Evolutionary conservation across 2,329 filamentous ascomycete genomes (phyloP).

Genomic region (Scedosporium minutisporum): DNA sequence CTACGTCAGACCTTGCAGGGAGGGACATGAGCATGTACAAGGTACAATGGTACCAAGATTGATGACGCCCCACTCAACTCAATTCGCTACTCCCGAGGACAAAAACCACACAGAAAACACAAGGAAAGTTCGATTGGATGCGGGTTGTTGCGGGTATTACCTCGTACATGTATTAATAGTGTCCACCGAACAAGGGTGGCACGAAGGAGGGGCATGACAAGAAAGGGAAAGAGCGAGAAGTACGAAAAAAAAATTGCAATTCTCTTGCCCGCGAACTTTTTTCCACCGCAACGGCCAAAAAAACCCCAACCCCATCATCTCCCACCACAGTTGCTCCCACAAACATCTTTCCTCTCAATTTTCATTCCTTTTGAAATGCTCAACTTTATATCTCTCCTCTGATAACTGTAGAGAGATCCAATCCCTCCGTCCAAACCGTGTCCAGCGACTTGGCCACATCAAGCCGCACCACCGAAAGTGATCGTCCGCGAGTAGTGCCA

Average conservation of each 20-base stretch:
- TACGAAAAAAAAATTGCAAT: background rate
- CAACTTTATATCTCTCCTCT: background rate
- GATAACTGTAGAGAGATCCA: background rate
- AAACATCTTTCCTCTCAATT: background rate
- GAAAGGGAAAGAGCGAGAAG: background rate
- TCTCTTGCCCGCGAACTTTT: background rate
- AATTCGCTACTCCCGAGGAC: too few relatives aligned
- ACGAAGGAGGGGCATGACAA: background rate
- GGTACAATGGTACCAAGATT: too few relatives aligned
- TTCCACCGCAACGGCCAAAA: background rate
- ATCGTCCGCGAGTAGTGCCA: background rate
- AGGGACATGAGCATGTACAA: too few relatives aligned
- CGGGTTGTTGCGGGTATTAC: background rate
- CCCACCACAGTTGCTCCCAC: background rate
- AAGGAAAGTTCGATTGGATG: background rate
- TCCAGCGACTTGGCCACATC: background rate
- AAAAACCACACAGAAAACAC: background rate
- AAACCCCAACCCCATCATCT: background rate
- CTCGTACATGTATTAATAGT: too few relatives aligned
- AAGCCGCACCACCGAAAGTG: background rate
- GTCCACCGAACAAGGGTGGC: background rate
- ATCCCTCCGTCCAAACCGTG: background rate
- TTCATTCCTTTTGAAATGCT: background rate
- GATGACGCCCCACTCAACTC: too few relatives aligned
- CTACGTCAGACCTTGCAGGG: too few relatives aligned